Conservation (phyloP, 495 filamentous ascomycete species). For the Polyplosphaeria fusca region DNA sequence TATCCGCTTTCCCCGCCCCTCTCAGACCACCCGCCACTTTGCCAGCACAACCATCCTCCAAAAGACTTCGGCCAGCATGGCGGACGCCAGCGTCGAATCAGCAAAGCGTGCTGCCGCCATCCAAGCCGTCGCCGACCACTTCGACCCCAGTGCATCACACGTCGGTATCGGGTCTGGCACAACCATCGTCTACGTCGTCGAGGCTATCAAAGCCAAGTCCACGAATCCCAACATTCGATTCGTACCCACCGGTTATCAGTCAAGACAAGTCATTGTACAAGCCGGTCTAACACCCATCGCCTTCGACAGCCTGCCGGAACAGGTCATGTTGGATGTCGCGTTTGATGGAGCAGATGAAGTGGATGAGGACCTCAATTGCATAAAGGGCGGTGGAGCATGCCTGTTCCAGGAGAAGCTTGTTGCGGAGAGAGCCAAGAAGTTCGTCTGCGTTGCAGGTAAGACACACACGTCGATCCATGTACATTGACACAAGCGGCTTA, state of each 20-base stretch:
- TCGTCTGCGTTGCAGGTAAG: constrained; percentile 88
- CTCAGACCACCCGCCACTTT: not conserved
- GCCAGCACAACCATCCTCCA: constrained; percentile 1
- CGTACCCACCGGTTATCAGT: constrained; percentile 89
- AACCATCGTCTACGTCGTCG: constrained; percentile 93
- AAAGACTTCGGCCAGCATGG: constrained; percentile 15
- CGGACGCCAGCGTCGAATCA: constrained; percentile 56
- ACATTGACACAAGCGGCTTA: no score
- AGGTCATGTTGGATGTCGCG: constrained; percentile 67
- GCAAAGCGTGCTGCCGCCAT: constrained; percentile 82
- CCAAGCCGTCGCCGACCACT: constrained; percentile 81
- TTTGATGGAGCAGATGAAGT: constrained; percentile 98
- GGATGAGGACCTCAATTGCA: constrained; percentile 89
- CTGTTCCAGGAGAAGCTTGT: constrained; percentile 98
- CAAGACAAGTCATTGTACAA: constrained; percentile 71
- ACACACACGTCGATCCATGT: no score
- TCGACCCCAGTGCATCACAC: constrained; percentile 64
- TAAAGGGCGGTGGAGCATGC: constrained; percentile 96
- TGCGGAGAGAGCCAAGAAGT: constrained; percentile 76
- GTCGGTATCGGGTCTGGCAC: constrained; percentile 93
- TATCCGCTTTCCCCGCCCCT: not conserved
- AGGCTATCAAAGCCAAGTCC: constrained; percentile 70
- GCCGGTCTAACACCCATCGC: constrained; percentile 73
- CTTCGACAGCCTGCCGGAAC: constrained; percentile 66
- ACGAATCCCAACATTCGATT: constrained; percentile 51